Evolutionary conservation across 805 yeast species (phyloP).

Genomic region (Kurtzmaniella fragi): DNA sequence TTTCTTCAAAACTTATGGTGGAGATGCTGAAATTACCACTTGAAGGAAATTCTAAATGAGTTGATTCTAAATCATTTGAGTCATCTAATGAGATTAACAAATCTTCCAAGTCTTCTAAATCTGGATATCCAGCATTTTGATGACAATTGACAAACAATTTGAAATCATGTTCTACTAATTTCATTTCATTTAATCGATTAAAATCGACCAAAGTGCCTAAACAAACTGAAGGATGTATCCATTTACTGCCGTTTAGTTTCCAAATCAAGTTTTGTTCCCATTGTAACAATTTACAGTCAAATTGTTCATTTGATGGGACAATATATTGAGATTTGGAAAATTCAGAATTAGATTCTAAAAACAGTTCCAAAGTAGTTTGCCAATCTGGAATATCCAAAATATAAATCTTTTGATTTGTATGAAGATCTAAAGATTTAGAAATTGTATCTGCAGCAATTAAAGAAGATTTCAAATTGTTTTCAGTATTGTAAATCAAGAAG

Average conservation of each 20-base stretch:
- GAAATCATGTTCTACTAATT: conserved; percentile 24
- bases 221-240: conserved; percentile 21
- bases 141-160: conserved; percentile 52
- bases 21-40: conserved; percentile 19
- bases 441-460: conserved; percentile 10
- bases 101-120: conserved; percentile 25
- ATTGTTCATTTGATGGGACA: background rate
- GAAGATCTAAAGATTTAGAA: conserved; percentile 10
- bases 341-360: conserved; percentile 3
- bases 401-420: conserved; percentile 11
- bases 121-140: conserved; percentile 51
- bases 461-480: conserved; percentile 6
- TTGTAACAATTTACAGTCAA: conserved; percentile 16
- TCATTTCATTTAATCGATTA: conserved; percentile 12
- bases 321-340: conserved; percentile 1
- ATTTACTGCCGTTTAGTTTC: conserved; percentile 25
- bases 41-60: conserved; percentile 30
- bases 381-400: conserved; percentile 12
- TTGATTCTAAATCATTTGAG: conserved; percentile 1
- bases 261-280: conserved; percentile 33
- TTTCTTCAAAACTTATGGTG: conserved; percentile 17
- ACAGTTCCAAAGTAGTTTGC: background rate
- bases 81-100: conserved; percentile 3
- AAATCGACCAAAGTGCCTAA: conserved; percentile 29
- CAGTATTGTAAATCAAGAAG: conserved; percentile 27